Base-by-base conservation (phyloP, 2,329 filamentous ascomycete species). In the Aspergillus ustus region DNA sequence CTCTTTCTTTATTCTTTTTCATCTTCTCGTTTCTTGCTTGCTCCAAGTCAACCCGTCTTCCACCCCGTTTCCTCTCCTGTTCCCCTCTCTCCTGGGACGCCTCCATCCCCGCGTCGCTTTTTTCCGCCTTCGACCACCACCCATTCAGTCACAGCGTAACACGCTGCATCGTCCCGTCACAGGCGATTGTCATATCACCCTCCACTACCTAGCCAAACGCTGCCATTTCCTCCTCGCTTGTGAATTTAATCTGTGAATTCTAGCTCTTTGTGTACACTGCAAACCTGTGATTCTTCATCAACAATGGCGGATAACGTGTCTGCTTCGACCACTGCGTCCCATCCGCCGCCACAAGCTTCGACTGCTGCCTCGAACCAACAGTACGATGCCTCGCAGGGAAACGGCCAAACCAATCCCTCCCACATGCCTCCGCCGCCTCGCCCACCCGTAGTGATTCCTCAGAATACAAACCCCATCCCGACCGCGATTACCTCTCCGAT, bases 391-490 rank as follows among this genome's bases (percentile, higher is more conserved):
- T 85, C 85, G 69, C 90, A 92, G 80, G 79, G 78, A 70, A 89
- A 89, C 74, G 85, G 85, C 68, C 90, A 91, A 80, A 80, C 83
- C 66, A 89, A 89, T 75, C 84, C 88, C 66, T 81, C 86, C 68
- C 91, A 95, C 78, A 93, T 97, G 90, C 91, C 92, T 62, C 93
- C 94, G 60, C 93, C 93, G 64, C 91, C 93, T 69, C 88, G 97
- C 64, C 91, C 96, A 50, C 87, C 89, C 57, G 86, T 91, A 68
- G 88, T 90, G 77, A 98, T 98, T 73, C 93, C 94, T 29, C 92
- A 95, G 80, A 98, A 97, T 83, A 97, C 88, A 75, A 97, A 97
- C 74, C 92, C 93, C 51, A 95, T 97, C 73, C 93, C 93, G 52
- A 96, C 92, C 31, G 92, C 93, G 66, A 93, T 97, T 73, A 93